Conservation (phyloP, 148 eudicot genomes). For the Polygonum maritimum region DNA sequence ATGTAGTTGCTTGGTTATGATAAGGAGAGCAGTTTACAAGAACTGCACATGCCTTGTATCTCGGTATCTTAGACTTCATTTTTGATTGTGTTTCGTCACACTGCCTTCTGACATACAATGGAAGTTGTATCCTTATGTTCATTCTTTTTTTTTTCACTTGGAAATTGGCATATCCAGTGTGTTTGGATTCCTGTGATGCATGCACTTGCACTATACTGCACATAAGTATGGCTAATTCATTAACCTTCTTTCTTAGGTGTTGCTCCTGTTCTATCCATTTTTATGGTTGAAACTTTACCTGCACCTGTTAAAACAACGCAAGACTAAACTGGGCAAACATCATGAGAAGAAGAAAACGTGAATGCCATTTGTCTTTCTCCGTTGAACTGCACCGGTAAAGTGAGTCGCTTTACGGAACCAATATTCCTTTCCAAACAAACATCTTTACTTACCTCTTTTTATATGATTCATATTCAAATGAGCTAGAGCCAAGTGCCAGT, state of each 20-base stretch:
- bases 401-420: not conserved
- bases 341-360: slow-evolving; percentile 44
- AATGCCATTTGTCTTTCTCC: slow-evolving; percentile 11
- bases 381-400: not conserved
- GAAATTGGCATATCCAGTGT: not conserved
- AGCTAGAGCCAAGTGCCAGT: not conserved
- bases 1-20: not conserved
- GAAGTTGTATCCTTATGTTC: not conserved
- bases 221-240: not conserved
- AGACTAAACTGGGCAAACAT: slow-evolving; percentile 46
- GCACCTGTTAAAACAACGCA: slow-evolving; percentile 71
- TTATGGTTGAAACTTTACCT: slow-evolving; percentile 73
- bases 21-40: not conserved
- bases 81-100: not conserved
- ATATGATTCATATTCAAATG: not conserved
- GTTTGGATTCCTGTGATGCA: not conserved
- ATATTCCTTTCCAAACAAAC: not conserved
- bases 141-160: not conserved
- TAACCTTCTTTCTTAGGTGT: slow-evolving; percentile 23
- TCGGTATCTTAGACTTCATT: not conserved
- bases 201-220: not conserved
- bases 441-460: not conserved
- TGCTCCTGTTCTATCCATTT: slow-evolving; percentile 69
- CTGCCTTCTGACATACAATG: not conserved
- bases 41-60: slow-evolving; percentile 1